A percentile compares a stretch with the other conserved stretches of the same genome.
phyloP scores from a whole-genome alignment of 495 filamentous ascomycete species.

The Apodospora peruviana region DNA sequence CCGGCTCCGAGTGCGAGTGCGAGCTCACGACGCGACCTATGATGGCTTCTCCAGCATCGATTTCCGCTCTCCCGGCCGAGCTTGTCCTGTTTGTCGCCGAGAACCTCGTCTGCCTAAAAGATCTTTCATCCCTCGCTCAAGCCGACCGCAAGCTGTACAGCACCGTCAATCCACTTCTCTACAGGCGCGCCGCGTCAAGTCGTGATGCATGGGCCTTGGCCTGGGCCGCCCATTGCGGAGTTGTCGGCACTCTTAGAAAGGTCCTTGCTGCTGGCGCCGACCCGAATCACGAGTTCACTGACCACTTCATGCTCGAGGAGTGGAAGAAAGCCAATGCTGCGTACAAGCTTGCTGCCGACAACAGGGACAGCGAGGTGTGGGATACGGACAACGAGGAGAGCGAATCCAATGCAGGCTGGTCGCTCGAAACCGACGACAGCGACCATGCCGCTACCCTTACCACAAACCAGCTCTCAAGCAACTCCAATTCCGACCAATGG shows the following conservation, averaged over 20 bases:
- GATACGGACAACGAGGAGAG: conserved; percentile 13
- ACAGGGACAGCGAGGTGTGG: conserved; percentile 12
- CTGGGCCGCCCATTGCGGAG: conserved; percentile 23
- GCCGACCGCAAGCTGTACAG: conserved; percentile 14
- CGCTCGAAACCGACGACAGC: conserved; percentile 17
- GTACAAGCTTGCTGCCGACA: conserved; percentile 1
- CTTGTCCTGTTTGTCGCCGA: conserved; percentile 22
- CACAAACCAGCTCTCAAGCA: conserved; percentile 11
- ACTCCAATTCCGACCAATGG: conserved; percentile 12
- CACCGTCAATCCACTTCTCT: conserved; percentile 18
- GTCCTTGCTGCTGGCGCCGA: conserved; percentile 21
- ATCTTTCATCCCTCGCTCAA: conserved; percentile 21
- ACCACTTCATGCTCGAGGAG: conserved; percentile 6
- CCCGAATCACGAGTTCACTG: conserved; percentile 20
- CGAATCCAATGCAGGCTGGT: conserved; percentile 10
- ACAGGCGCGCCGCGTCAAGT: conserved; percentile 15
- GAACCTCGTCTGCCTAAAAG: conserved; percentile 16
- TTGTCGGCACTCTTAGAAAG: conserved; percentile 15
- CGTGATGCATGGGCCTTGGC: conserved; percentile 17
- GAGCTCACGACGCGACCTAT: too few species aligned
- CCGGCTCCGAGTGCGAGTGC: not conserved
- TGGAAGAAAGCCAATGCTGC: conserved; percentile 14
- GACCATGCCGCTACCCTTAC: conserved; percentile 10
- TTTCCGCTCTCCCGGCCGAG: conserved; percentile 19
- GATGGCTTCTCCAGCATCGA: conserved; percentile 2